Base-by-base conservation (phyloP, 2,329 filamentous ascomycete species). In the Alternaria gansuensis region DNA sequence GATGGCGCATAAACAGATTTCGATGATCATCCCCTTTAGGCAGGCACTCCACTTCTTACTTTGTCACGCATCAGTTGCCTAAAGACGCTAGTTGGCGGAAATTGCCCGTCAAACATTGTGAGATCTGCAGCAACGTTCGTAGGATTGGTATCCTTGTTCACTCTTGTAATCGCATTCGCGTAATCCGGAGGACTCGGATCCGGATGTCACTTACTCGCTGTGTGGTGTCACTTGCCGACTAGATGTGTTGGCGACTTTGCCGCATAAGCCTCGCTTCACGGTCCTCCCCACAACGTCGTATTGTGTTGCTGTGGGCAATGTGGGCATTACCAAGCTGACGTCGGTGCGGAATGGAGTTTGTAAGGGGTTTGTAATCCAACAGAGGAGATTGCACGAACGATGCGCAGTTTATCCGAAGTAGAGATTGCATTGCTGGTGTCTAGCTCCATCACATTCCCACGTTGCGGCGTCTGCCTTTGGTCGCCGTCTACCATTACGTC, bases 191-290 rank as follows among this genome's bases (percentile, higher is more conserved):
- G 13, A 33, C 24, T 14, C 26, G n/a, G 28, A 51, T 33, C 21
- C 48, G 21, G 44, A 14, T 36, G 14, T 23, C 11, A 48, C 21
- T 11, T 13, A 36, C 31, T 36, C 44, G 13, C 44, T 21, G 36
- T 2, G 0, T 34, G 21, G 31, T 48, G 31, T 24, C n/a, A 23
- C n/a, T 4, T 8, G 14, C 29, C 44, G 31, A 48, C 11, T 48
- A 36, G 44, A 26, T 36, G 44, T 48, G 31, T 36, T 48, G 44
- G 44, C 11, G 21, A 36, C 44, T 34, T 29, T 21, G 44, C 44
- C 44, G 29, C 44, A 48, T 48, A 36, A 48, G 44, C 44, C 44
- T 48, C 44, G 44, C 29, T 48, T 48, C 29, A n/a, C 44, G 11
- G 37, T 24, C 37, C 44, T 44, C 24, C 21, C 24, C 40, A 29